These are phyloP conservation scores for Solanum hybrid DNA, from an alignment of 305 asterid species.

Conservation along the genomic window DNA sequence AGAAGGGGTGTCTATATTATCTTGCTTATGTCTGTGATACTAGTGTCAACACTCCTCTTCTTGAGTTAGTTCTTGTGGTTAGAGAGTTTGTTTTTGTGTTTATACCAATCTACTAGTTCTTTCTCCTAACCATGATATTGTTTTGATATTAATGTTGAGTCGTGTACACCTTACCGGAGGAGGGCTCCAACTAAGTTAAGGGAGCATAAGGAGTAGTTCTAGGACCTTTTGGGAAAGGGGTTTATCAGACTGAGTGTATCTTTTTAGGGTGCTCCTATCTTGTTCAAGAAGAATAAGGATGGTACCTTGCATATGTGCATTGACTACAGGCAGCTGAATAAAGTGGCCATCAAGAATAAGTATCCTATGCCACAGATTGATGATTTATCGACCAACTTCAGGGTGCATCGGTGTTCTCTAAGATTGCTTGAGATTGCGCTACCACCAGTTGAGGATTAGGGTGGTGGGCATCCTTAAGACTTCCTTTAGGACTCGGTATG, in stretches of 20 bases:
- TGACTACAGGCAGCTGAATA: background rate
- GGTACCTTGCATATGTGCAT: background rate
- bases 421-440: background rate
- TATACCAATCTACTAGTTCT: background rate
- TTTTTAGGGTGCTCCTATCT: background rate
- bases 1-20: background rate
- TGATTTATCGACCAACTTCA: background rate
- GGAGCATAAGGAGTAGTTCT: background rate
- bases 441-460: background rate
- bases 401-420: background rate
- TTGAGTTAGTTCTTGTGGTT: background rate
- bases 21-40: background rate
- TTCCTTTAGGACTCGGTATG: background rate
- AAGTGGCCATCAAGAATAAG: background rate
- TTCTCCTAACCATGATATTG: background rate
- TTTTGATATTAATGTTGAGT: background rate
- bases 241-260: too few relatives aligned
- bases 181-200: background rate
- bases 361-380: too few relatives aligned
- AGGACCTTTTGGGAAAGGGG: too few relatives aligned
- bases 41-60: background rate
- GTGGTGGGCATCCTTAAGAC: background rate
- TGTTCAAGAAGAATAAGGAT: background rate
- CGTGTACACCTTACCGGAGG: background rate
- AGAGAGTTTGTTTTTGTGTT: background rate